Evolutionary conservation across 202 grass and related monocot genomes (phyloP).

Genomic region (Panicum hallii): DNA sequence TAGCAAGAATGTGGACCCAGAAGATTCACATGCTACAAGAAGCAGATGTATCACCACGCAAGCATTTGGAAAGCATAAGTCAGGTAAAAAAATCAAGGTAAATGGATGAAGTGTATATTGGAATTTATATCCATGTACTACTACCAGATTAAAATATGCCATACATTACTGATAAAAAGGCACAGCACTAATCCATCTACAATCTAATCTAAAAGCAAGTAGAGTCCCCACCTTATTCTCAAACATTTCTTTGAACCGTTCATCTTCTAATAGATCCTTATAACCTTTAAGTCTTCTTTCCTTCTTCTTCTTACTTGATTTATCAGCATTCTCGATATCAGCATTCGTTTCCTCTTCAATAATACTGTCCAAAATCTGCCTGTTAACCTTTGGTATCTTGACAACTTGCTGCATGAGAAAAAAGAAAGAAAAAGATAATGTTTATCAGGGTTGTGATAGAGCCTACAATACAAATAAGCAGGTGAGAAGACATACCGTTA

Average conservation of each 20-base stretch:
- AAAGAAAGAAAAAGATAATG: slow-evolving; percentile 16
- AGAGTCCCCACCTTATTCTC: slow-evolving; percentile 59
- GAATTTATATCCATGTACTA: not conserved
- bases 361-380: slow-evolving; percentile 58
- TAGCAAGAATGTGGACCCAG: slow-evolving; percentile 1
- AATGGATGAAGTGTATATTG: slow-evolving; percentile 15
- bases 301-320: slow-evolving; percentile 63
- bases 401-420: slow-evolving; percentile 53
- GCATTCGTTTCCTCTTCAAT: slow-evolving; percentile 59
- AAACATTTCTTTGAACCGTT: slow-evolving; percentile 73
- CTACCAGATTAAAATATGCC: not conserved
- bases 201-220: slow-evolving; percentile 21
- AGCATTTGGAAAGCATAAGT: slow-evolving; percentile 11
- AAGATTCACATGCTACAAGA: slow-evolving; percentile 6
- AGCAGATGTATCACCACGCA: not conserved
- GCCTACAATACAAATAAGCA: slow-evolving; percentile 14
- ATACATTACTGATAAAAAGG: slow-evolving; percentile 3
- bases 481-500: slow-evolving; percentile 66
- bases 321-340: slow-evolving; percentile 59
- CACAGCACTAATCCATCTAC: not conserved
- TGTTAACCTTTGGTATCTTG: slow-evolving; percentile 90
- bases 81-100: slow-evolving; percentile 3
- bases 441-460: slow-evolving; percentile 11
- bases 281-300: slow-evolving; percentile 58
- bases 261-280: slow-evolving; percentile 61